Percentiles rank a stretch among this genome's conserved stretches.
These are phyloP conservation scores for Stramenopiles sp. DNA, from an alignment of 352 stramenopile genomes.

Conservation along the genomic window DNA sequence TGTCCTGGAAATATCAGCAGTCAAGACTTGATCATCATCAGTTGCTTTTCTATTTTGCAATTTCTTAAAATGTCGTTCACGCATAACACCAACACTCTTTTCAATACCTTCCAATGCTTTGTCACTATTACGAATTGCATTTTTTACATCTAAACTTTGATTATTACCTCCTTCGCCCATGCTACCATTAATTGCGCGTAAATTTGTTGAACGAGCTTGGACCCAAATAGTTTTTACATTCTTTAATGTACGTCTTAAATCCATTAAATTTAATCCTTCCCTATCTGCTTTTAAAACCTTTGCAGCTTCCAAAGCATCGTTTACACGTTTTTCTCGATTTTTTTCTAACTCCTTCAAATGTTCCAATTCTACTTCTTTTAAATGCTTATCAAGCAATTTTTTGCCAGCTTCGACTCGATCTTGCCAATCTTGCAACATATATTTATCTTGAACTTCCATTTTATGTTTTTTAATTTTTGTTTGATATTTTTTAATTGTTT, in stretches of 20 bases:
- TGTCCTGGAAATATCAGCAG: neutral
- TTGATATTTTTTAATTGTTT: neutral
- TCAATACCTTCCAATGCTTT: neutral
- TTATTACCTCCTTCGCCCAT: neutral
- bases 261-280: neutral
- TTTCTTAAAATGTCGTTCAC: neutral
- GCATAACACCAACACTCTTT: neutral
- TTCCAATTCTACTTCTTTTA: neutral
- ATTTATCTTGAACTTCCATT: neutral
- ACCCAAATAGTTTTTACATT: neutral
- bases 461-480: neutral
- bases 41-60: neutral
- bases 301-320: neutral
- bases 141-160: neutral
- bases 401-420: neutral
- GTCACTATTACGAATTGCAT: neutral
- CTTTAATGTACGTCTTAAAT: neutral
- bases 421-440: neutral
- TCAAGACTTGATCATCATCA: neutral
- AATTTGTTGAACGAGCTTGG: neutral
- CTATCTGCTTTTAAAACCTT: neutral
- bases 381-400: neutral
- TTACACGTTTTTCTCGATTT: neutral
- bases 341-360: neutral
- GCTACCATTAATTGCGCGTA: neutral